Evolutionary conservation across 345 rosid species (phyloP), one percentile per base, ranked within the genome.

Genomic region (Gossypioides kirkii): DNA sequence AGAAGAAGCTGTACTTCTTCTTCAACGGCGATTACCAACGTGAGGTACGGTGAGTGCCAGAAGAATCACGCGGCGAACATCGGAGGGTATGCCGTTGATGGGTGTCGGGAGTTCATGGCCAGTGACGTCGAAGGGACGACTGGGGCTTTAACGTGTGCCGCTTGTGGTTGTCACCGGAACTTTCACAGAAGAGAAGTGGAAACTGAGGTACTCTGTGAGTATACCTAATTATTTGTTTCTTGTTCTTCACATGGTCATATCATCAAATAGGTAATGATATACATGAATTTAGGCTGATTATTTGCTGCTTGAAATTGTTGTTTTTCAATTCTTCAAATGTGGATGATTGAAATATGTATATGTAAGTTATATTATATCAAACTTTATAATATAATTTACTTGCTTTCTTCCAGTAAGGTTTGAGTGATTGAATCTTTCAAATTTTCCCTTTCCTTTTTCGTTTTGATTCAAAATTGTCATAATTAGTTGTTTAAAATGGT

Each of bases 81-180:
- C 20, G 96, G 96, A 64, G 93, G 96, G 42, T 87, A 88, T 43
- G 91, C 93, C 12, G 89, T 90, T 0, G 96, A 90, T 38, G 96
- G 96, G 11, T 90, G 96, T 84, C 84, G 93, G 54, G 96, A 90
- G 78, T 90, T 90, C 62, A 58, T 58, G 62, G 62, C 62, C 1
- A 58, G 62, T 16, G 62, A 25, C 62, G 5, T 17, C 3, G 88
- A 86, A 64, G 90, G 85, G 2, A 79, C 82, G 4, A 67, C 17
- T 0, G 83, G 76, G 17, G 91, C 89, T 8, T 82, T 86, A 42
- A 76, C 80, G 5, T 90, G 93, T 23, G 96, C 92, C 2, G 96
- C 96, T 71, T 90, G 96, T 64, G 87, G 91, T 59, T 90, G 91
- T 68, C 96, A 90, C 80, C 78, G 96, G 76, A 90, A 86, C 74